phyloP scores from a whole-genome alignment of 2,329 filamentous ascomycete species.

The Calonectria crousiana region DNA sequence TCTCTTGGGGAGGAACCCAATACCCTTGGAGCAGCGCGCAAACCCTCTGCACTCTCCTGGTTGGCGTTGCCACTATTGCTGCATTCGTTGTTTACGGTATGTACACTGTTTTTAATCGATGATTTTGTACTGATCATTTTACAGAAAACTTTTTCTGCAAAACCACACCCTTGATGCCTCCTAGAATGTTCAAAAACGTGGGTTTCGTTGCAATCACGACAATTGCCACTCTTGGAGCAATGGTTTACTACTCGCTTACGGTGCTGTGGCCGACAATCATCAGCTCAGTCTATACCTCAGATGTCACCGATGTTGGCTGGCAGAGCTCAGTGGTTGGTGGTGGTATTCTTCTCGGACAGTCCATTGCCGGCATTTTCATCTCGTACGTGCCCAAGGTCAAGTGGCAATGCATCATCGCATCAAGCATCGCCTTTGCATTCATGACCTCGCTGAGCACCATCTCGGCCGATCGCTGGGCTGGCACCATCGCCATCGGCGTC shows the following conservation, averaged over 20 bases:
- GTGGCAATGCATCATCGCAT: conserved; percentile 48
- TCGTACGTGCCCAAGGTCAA: conserved; percentile 53
- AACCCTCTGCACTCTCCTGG: conserved; percentile 51
- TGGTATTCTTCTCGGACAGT: conserved; percentile 54
- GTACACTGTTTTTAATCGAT: background rate
- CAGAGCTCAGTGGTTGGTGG: conserved; percentile 56
- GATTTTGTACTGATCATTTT: background rate
- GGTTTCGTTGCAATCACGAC: conserved; percentile 54
- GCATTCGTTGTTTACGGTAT: conserved; percentile 53
- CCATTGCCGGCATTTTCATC: conserved; percentile 50
- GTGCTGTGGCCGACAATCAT: conserved; percentile 59
- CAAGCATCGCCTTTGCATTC: conserved; percentile 47
- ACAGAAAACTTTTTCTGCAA: conserved; percentile 51
- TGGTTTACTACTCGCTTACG: conserved; percentile 59
- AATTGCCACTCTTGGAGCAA: conserved; percentile 54
- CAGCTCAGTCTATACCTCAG: conserved; percentile 51
- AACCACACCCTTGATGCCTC: conserved; percentile 56
- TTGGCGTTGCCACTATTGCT: conserved; percentile 51
- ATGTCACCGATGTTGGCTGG: conserved; percentile 53
- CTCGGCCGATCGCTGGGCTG: conserved; percentile 42
- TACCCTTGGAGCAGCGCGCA: conserved; percentile 57
- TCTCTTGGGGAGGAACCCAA: conserved; percentile 55
- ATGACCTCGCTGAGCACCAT: conserved; percentile 48
- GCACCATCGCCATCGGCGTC: conserved; percentile 49
- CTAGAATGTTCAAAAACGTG: conserved; percentile 54